phyloP scores from a whole-genome alignment of 148 eudicot genomes.

The Amaranthus hypochondriacus region DNA sequence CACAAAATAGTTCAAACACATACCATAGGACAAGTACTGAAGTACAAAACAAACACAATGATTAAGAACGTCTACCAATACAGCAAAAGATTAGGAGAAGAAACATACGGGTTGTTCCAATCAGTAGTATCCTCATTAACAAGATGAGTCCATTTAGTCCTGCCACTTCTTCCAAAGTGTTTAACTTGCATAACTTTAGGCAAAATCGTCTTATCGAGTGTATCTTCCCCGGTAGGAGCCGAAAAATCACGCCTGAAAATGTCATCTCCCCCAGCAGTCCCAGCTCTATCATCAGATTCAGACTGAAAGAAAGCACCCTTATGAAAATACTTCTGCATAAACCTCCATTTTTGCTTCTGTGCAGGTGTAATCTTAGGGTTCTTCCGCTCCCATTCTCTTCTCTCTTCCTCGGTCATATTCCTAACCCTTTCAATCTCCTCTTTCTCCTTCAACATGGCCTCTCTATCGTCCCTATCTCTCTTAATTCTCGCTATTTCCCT shows the following conservation, averaged over 20 bases:
- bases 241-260: constrained; percentile 75
- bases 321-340: constrained; percentile 97
- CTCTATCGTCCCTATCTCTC: constrained; percentile 86
- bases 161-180: constrained; percentile 93
- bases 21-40: background rate
- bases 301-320: constrained; percentile 90
- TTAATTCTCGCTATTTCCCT: constrained; percentile 90
- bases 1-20: background rate
- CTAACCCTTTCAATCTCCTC: constrained; percentile 92
- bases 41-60: background rate
- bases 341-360: constrained; percentile 79
- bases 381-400: constrained; percentile 93
- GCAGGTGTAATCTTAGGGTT: constrained; percentile 46
- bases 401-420: constrained; percentile 93
- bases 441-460: constrained; percentile 75
- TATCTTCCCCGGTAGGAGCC: constrained; percentile 87
- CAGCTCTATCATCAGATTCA: constrained; percentile 62
- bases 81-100: background rate
- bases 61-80: background rate
- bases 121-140: constrained; percentile 87
- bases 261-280: constrained; percentile 48
- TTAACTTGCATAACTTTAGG: constrained; percentile 97
- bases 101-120: constrained; percentile 77
- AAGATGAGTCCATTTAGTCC: constrained; percentile 98
- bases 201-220: constrained; percentile 74